Evolutionary conservation across 495 filamentous ascomycete species (phyloP).

Genomic region (Neurospora hispaniola): DNA sequence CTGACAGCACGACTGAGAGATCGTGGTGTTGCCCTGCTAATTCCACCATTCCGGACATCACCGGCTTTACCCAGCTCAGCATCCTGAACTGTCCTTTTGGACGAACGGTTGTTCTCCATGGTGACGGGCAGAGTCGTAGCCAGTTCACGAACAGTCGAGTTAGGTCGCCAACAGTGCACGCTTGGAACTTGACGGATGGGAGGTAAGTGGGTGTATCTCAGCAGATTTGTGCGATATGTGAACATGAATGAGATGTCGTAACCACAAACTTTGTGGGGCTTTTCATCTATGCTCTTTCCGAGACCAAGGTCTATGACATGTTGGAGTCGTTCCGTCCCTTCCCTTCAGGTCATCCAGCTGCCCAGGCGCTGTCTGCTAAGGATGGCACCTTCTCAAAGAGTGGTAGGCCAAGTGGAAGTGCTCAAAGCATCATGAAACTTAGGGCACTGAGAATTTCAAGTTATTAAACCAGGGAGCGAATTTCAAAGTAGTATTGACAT

Average conservation of each 20-base stretch:
- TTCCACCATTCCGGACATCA: background rate
- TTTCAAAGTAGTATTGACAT: too few species aligned
- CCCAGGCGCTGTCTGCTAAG: background rate
- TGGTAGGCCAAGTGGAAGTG: background rate
- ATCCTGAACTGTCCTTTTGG: background rate
- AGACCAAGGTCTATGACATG: background rate
- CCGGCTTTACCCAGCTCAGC: background rate
- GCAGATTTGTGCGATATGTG: background rate
- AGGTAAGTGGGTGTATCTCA: background rate
- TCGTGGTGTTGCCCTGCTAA: constrained; percentile 2
- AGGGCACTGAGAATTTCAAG: background rate
- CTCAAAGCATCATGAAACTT: too few species aligned
- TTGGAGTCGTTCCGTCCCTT: background rate
- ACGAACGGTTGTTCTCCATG: background rate
- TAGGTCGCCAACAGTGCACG: background rate
- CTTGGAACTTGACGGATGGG: background rate
- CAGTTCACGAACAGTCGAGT: background rate
- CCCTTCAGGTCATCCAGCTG: background rate
- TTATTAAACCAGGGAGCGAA: background rate
- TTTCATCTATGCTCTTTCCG: background rate
- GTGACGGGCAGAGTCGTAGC: background rate
- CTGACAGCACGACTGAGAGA: constrained; percentile 32
- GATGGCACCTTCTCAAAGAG: background rate
- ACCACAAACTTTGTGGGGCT: background rate
- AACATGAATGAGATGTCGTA: background rate